A percentile compares a stretch with the other conserved stretches of the same genome.
phyloP scores from a whole-genome alignment of 2,329 filamentous ascomycete species.

The Geosmithia putterillii region DNA sequence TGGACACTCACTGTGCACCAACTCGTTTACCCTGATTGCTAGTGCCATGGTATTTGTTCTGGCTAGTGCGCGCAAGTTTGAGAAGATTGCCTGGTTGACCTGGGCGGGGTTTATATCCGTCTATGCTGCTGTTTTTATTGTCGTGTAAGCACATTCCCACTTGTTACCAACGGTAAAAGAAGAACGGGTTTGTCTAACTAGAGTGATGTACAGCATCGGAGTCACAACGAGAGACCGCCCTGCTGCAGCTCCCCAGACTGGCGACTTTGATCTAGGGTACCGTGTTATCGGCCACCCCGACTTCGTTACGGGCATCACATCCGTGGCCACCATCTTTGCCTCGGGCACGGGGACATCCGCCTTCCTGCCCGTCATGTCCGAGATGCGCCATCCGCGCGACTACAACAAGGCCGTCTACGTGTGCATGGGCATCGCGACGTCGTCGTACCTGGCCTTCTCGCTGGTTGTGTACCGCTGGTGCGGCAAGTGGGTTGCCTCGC shows the following conservation, averaged over 20 bases:
- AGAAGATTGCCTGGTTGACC: conserved; percentile 49
- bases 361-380: conserved; percentile 52
- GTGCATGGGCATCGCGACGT: conserved; percentile 44
- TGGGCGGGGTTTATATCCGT: conserved; percentile 48
- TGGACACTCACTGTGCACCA: conserved; percentile 43
- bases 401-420: conserved; percentile 48
- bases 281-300: conserved; percentile 39
- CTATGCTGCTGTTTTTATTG: conserved; percentile 45
- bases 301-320: conserved; percentile 46
- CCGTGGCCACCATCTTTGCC: conserved; percentile 46
- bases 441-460: conserved; percentile 44
- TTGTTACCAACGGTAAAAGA: too few species aligned
- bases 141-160: conserved; percentile 25
- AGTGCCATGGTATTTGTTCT: conserved; percentile 32
- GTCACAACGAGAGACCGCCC: conserved; percentile 45
- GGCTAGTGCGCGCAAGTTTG: conserved; percentile 43
- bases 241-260: conserved; percentile 46
- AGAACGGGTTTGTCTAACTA: too few species aligned
- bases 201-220: conserved; percentile 25
- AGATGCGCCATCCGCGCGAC: conserved; percentile 48
- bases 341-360: conserved; percentile 46
- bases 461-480: conserved; percentile 51
- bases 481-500: conserved; percentile 49
- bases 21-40: conserved; percentile 40
- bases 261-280: conserved; percentile 47